Evolutionary conservation across 352 stramenopile species (phyloP).

Genomic region (Paralagenidium karlingii): DNA sequence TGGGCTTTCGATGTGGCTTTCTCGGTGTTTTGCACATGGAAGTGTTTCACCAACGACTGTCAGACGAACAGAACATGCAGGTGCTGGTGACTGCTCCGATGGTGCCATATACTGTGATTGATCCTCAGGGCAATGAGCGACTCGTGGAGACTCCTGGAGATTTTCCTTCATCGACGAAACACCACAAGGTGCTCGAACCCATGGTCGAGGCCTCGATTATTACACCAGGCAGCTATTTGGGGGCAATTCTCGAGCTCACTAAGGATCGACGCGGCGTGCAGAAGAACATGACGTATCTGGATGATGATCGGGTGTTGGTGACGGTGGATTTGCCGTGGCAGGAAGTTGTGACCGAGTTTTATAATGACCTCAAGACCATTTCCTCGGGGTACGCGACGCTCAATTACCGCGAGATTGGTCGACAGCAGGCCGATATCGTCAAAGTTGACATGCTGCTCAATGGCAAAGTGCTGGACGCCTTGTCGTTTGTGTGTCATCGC

Average conservation of each 20-base stretch:
- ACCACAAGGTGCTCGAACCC: constrained; percentile 87
- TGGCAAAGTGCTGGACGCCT: constrained; percentile 89
- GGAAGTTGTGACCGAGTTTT: constrained; percentile 99
- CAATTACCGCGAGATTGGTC: constrained; percentile 90
- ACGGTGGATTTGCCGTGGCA: constrained; percentile 94
- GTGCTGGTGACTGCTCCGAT: constrained; percentile 97
- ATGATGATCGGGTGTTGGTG: constrained; percentile 91
- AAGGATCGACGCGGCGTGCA: constrained; percentile 85
- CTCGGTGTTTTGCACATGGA: constrained; percentile 97
- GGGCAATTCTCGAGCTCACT: constrained; percentile 90
- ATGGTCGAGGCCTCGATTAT: constrained; percentile 96
- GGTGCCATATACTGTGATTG: constrained; percentile 93
- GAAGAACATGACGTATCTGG: constrained; percentile 91
- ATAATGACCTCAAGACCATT: constrained; percentile 96
- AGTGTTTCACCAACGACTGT: constrained; percentile 96
- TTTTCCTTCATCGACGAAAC: constrained; percentile 76
- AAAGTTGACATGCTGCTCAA: constrained; percentile 95
- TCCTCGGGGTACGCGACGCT: constrained; percentile 91
- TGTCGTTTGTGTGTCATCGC: constrained; percentile 95
- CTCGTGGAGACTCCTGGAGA: constrained; percentile 62
- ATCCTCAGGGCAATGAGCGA: constrained; percentile 22
- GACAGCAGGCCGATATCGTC: constrained; percentile 86
- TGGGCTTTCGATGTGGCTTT: constrained; percentile 96
- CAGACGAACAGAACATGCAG: constrained; percentile 95
- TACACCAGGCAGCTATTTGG: constrained; percentile 90